Conservation (phyloP, 495 filamentous ascomycete genomes). For the Saxophila tyrrhenica region DNA sequence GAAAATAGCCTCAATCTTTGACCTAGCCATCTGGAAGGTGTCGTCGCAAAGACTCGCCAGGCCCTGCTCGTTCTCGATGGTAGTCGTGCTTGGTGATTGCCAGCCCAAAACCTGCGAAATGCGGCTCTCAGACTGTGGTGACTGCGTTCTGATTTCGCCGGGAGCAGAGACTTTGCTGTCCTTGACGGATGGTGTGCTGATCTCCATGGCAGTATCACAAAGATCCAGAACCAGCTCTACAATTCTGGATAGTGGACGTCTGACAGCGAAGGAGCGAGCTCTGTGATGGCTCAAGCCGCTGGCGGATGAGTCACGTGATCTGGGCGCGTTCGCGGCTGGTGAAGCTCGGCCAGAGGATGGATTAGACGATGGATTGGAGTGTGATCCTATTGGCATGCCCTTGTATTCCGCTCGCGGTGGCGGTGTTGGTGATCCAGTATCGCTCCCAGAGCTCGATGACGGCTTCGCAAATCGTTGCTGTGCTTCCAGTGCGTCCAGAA, state of each 20-base stretch:
- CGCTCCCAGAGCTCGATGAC: neutral
- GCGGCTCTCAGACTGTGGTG: slow-evolving; percentile 85
- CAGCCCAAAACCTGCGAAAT: slow-evolving; percentile 89
- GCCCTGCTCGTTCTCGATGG: slow-evolving; percentile 88
- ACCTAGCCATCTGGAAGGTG: slow-evolving; percentile 66
- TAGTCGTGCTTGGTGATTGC: slow-evolving; percentile 84
- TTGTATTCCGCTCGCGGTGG: slow-evolving; percentile 74
- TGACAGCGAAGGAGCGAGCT: slow-evolving; percentile 73
- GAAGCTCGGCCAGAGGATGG: slow-evolving; percentile 54
- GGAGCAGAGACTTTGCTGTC: slow-evolving; percentile 58
- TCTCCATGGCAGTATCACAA: slow-evolving; percentile 90
- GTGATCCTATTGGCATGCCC: slow-evolving; percentile 73
- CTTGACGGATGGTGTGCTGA: slow-evolving; percentile 85
- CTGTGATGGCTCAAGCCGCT: slow-evolving; percentile 61
- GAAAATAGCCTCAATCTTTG: slow-evolving; percentile 85
- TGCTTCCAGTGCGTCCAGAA: slow-evolving; percentile 82
- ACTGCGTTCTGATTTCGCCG: slow-evolving; percentile 65
- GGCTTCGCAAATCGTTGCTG: slow-evolving; percentile 52
- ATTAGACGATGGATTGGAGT: slow-evolving; percentile 47
- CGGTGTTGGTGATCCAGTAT: slow-evolving; percentile 24
- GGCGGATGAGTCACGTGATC: slow-evolving; percentile 71
- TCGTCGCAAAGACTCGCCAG: slow-evolving; percentile 78
- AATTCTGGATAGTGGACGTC: slow-evolving; percentile 78
- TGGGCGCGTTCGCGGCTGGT: slow-evolving; percentile 51
- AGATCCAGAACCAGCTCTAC: slow-evolving; percentile 91